Percentiles rank a stretch among this genome's conserved stretches.
Evolutionary conservation across 768 basidiomycete genomes (phyloP).

Genomic region (Pleurotus tuber-regium): DNA sequence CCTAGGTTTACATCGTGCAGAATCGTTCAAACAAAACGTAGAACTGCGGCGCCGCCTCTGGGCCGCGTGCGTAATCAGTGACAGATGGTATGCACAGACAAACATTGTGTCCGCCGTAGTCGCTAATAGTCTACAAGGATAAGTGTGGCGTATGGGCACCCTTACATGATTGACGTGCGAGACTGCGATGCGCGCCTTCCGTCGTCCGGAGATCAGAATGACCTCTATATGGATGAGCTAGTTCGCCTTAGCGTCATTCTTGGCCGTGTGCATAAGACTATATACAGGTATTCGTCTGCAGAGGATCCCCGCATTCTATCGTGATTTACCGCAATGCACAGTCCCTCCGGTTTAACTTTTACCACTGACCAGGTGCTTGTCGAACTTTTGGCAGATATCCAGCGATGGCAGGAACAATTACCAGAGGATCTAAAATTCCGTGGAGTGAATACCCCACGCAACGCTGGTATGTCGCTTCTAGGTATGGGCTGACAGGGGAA

Average conservation of each 20-base stretch:
- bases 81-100: conserved; percentile 70
- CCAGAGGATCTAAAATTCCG: conserved; percentile 77
- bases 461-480: conserved; percentile 53
- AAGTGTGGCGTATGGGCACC: conserved; percentile 87
- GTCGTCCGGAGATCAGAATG: conserved; percentile 77
- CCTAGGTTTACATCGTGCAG: conserved; percentile 90
- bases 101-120: not conserved
- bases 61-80: conserved; percentile 92
- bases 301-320: not conserved
- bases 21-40: conserved; percentile 78
- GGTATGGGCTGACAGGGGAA: not conserved
- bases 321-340: conserved; percentile 24
- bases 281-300: conserved; percentile 66
- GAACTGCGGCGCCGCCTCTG: conserved; percentile 89
- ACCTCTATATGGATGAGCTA: conserved; percentile 87
- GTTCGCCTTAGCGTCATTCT: conserved; percentile 89
- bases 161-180: conserved; percentile 93
- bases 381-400: conserved; percentile 59
- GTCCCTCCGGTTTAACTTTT: conserved; percentile 84
- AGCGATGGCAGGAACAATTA: conserved; percentile 75
- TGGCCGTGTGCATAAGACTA: conserved; percentile 87
- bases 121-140: conserved; percentile 46
- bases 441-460: conserved; percentile 63
- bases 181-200: conserved; percentile 96
- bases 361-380: conserved; percentile 81